A percentile compares a stretch with the other conserved stretches of the same genome.
Conservation (phyloP, 805 yeast genomes). For the Novakomyces olei region DNA sequence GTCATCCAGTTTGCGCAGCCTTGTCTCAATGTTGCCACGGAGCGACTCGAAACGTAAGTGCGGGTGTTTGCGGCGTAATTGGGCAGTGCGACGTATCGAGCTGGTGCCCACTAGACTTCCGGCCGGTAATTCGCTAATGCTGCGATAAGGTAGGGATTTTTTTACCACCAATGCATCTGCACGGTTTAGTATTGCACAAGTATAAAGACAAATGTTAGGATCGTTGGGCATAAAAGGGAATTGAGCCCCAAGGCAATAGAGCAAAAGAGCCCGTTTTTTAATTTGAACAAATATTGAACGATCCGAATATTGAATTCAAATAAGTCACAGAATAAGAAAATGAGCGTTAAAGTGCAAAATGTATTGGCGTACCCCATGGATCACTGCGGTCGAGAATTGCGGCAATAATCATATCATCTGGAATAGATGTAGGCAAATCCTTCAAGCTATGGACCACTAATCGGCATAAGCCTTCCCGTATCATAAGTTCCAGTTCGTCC, state of each 20-base stretch:
- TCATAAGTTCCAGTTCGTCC: constrained; percentile 65
- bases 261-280: too few relatives aligned
- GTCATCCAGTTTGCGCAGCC: constrained; percentile 61
- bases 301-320: too few relatives aligned
- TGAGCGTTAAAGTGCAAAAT: too few relatives aligned
- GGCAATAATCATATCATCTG: constrained; percentile 75
- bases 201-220: too few relatives aligned
- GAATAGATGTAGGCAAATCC: constrained; percentile 57
- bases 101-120: constrained; percentile 88
- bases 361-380: too few relatives aligned
- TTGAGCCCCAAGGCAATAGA: too few relatives aligned
- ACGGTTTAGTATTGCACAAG: too few relatives aligned
- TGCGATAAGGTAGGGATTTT: constrained; percentile 35
- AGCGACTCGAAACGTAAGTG: constrained; percentile 57
- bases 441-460: constrained; percentile 83
- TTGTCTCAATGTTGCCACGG: constrained; percentile 66
- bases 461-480: constrained; percentile 40
- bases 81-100: constrained; percentile 83
- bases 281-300: too few relatives aligned
- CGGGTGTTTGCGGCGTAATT: constrained; percentile 59
- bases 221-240: too few relatives aligned
- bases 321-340: too few relatives aligned
- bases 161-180: constrained; percentile 80
- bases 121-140: constrained; percentile 52
- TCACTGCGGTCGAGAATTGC: constrained; percentile 57